Conservation (phyloP, 2,329 filamentous ascomycete genomes). For the Gyromitra esculenta region DNA sequence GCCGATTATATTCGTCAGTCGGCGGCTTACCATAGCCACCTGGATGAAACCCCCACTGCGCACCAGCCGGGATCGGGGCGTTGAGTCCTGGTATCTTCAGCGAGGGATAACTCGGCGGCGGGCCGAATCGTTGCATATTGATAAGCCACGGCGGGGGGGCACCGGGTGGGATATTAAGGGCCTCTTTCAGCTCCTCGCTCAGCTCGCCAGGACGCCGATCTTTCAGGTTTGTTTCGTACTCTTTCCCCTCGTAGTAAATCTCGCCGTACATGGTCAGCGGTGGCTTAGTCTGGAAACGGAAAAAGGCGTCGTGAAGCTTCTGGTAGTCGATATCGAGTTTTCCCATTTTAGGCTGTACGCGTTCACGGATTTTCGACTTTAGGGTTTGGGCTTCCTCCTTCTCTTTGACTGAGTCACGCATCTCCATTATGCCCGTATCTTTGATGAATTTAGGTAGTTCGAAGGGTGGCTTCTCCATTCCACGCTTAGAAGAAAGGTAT, state of each 20-base stretch:
- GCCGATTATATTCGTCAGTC: conserved; percentile 89
- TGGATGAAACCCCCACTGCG: conserved; percentile 92
- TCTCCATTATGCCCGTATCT: conserved; percentile 96
- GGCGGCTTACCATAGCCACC: conserved; percentile 97
- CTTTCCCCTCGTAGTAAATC: conserved; percentile 99
- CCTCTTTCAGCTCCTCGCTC: conserved; percentile 88
- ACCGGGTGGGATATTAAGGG: conserved; percentile 89
- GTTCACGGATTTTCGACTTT: conserved; percentile 94
- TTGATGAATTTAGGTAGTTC: conserved; percentile 94
- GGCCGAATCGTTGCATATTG: conserved; percentile 92
- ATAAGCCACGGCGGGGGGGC: conserved; percentile 97
- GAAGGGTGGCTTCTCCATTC: conserved; percentile 95
- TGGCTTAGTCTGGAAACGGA: conserved; percentile 96
- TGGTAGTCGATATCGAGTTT: conserved; percentile 98
- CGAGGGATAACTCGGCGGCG: conserved; percentile 93
- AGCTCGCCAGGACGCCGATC: conserved; percentile 90
- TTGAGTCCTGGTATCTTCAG: conserved; percentile 94
- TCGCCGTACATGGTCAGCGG: conserved; percentile 93
- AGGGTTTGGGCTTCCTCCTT: conserved; percentile 92
- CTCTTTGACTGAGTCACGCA: conserved; percentile 94
- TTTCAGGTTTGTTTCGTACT: conserved; percentile 92
- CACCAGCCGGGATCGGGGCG: conserved; percentile 87
- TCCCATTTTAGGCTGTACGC: conserved; percentile 94
- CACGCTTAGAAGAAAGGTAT: conserved; percentile 94
- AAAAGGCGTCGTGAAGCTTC: conserved; percentile 98